Evolutionary conservation across 1,284 basidiomycete genomes (phyloP), one percentile per base, ranked within the genome.

Genomic region (Rhodotorula sp.): DNA sequence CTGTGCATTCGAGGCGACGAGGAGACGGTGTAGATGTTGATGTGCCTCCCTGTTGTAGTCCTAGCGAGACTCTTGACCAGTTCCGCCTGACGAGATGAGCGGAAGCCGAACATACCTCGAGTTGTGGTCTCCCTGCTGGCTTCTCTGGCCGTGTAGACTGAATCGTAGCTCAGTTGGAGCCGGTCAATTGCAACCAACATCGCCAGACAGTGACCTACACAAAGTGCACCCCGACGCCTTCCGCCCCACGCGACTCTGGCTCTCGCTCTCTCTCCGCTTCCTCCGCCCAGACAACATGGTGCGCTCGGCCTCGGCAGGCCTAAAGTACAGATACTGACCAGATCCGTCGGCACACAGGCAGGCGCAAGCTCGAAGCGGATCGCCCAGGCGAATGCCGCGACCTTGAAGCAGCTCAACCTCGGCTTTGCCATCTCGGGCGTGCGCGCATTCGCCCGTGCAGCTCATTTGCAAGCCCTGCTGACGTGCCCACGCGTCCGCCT

Each of bases 331-430:
- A 50, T 0, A 23, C 3, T 27, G 16, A 25, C 21, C 1, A 12
- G 13, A 17, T 17, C 25, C 12, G 0, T 4, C 17, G n/a, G 19
- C 27, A 17, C n/a, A 3, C 62, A 74, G 74, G 74, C 74, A 23
- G 72, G 72, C 34, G 72, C 67, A 5, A 72, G 58, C 61, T 55
- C 49, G 21, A 76, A 76, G 60, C 72, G 73, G 27, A 67, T 76
- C 56, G 42, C 62, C 5, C 56, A 72, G 1, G 45, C 66, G 50
- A 76, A 76, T 54, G 66, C 67, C 10, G 16, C 54, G 21, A 67
- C 71, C 3, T 52, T 76, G 21, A 57, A 70, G 34, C 59, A 65
- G 52, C 62, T 74, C 34, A 58, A 65, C 4, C 49, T 73, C 34
- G 73, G 70, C 14, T 67, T 72, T 41, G 54, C 55, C 27, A 42